Percentiles rank a stretch among this genome's conserved stretches.
These are phyloP conservation scores for Globisporangium middletonii DNA, from an alignment of 352 stramenopile species.

Conservation along the genomic window DNA sequence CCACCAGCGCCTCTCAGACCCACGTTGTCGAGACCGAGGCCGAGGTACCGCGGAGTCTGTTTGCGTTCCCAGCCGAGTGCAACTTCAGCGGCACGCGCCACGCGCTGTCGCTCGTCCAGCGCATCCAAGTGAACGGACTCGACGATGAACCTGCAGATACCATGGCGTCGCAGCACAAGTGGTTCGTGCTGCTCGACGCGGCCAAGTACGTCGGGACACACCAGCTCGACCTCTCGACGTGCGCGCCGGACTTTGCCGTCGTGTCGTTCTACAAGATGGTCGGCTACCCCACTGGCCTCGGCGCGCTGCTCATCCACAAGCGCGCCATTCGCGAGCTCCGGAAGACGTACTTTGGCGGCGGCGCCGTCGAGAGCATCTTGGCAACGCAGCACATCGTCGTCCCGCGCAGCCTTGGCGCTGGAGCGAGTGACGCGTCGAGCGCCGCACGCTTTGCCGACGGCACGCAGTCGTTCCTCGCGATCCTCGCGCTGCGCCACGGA, in stretches of 20 bases:
- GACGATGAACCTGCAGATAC: background rate
- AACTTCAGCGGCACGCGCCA: constrained; percentile 71
- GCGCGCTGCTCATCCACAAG: constrained; percentile 51
- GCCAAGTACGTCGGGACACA: constrained; percentile 62
- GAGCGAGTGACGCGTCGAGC: background rate
- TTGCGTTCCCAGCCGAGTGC: constrained; percentile 69
- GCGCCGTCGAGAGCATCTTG: constrained; percentile 57
- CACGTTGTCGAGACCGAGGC: background rate
- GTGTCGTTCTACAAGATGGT: constrained; percentile 87
- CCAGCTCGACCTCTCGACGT: constrained; percentile 38
- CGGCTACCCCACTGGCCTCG: constrained; percentile 63
- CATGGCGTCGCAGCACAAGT: constrained; percentile 8
- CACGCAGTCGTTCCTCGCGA: constrained; percentile 61
- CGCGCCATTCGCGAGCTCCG: constrained; percentile 26
- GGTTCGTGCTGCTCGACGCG: constrained; percentile 66
- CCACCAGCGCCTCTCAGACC: background rate
- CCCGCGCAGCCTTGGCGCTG: constrained; percentile 17
- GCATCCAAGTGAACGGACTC: constrained; percentile 21
- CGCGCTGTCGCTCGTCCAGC: constrained; percentile 31
- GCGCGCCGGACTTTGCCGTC: constrained; percentile 55
- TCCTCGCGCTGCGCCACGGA: constrained; percentile 50
- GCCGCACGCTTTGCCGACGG: constrained; percentile 49
- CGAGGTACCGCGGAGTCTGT: constrained; percentile 29
- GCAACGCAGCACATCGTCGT: constrained; percentile 33
- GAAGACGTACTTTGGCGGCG: constrained; percentile 61